Evolutionary conservation across 2,329 filamentous ascomycete genomes (phyloP).

Genomic region (Talaromyces islandicus): DNA sequence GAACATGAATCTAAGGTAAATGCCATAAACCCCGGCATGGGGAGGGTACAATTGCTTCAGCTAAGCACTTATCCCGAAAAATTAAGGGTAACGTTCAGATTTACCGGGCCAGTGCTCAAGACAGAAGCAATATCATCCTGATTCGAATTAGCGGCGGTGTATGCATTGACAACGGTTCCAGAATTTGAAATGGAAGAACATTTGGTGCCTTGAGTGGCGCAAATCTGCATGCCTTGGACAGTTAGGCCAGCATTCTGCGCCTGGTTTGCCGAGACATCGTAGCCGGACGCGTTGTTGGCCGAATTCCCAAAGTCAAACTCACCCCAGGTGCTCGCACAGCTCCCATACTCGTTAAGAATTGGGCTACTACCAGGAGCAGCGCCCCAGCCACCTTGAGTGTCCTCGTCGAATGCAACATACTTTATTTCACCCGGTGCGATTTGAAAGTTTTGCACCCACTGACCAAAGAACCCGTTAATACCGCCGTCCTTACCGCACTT

Average conservation of each 20-base stretch:
- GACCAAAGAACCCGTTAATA: conserved; percentile 25
- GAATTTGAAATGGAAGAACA: conserved; percentile 25
- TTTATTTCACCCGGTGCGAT: conserved; percentile 24
- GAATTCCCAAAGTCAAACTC: conserved; percentile 31
- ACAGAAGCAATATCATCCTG: conserved; percentile 22
- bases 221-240: conserved; percentile 30
- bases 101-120: background rate
- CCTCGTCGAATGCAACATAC: conserved; percentile 32
- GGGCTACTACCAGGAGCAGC: conserved; percentile 19
- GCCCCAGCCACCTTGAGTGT: conserved; percentile 31
- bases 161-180: conserved; percentile 22
- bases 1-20: background rate
- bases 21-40: background rate
- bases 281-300: conserved; percentile 26
- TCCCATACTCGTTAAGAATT: conserved; percentile 25
- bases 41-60: background rate
- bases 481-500: conserved; percentile 27
- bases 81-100: background rate
- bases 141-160: conserved; percentile 22
- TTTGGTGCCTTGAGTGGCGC: conserved; percentile 16
- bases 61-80: background rate
- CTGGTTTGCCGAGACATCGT: conserved; percentile 34
- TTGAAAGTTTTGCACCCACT: conserved; percentile 23
- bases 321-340: conserved; percentile 34
- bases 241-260: conserved; percentile 23